Evolutionary conservation across 768 basidiomycete species (phyloP).

Genomic region (Lactarius psammicola): DNA sequence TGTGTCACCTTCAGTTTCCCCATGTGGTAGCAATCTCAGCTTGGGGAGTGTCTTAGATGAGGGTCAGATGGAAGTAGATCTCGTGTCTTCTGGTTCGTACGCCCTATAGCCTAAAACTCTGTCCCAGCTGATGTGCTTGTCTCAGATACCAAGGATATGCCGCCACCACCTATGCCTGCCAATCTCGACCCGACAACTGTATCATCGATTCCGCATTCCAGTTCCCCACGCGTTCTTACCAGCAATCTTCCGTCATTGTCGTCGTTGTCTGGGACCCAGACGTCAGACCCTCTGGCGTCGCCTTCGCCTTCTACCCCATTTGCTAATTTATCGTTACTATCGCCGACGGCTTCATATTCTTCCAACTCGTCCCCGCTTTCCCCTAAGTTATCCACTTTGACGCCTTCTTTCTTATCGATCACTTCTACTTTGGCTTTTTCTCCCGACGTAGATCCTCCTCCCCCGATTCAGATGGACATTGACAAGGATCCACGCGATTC

Average conservation of each 20-base stretch:
- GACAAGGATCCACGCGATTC: slow-evolving; percentile 7
- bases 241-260: slow-evolving; percentile 21
- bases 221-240: slow-evolving; percentile 22
- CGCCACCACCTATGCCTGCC: slow-evolving; percentile 52
- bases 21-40: slow-evolving; percentile 28
- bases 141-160: slow-evolving; percentile 45
- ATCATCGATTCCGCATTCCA: slow-evolving; percentile 30
- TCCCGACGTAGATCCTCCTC: slow-evolving; percentile 11
- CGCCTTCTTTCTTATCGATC: slow-evolving; percentile 18
- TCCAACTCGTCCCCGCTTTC: slow-evolving; percentile 28
- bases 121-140: background rate
- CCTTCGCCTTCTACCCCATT: slow-evolving; percentile 41
- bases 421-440: slow-evolving; percentile 6
- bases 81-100: slow-evolving; percentile 30
- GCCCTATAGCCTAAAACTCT: background rate
- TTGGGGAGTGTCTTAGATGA: slow-evolving; percentile 26
- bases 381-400: slow-evolving; percentile 30
- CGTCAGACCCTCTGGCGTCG: slow-evolving; percentile 15
- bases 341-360: slow-evolving; percentile 32
- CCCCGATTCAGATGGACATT: slow-evolving; percentile 19
- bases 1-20: slow-evolving; percentile 24
- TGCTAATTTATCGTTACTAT: slow-evolving; percentile 50
- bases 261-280: background rate
- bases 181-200: slow-evolving; percentile 43
- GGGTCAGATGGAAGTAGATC: slow-evolving; percentile 30